phyloP scores from a whole-genome alignment of 208 protist genomes.

The Trypanosoma avium region DNA sequence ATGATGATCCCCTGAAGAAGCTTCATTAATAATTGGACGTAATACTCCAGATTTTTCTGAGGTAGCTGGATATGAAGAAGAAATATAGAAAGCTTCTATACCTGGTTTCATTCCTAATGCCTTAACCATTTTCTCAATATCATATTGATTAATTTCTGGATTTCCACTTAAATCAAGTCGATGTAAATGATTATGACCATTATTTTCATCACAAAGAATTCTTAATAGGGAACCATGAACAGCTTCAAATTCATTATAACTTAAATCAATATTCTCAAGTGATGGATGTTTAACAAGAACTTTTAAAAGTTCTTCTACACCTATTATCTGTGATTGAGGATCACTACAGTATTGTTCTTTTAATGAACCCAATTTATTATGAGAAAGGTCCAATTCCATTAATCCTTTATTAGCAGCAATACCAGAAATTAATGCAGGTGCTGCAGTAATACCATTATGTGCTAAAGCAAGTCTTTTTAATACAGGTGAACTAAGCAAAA shows the following conservation, averaged over 20 bases:
- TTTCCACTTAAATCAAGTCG: conserved; percentile 46
- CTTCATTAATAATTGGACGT: conserved; percentile 17
- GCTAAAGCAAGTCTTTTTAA: conserved; percentile 48
- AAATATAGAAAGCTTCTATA: conserved; percentile 48
- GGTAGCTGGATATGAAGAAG: conserved; percentile 17
- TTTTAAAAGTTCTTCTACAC: conserved; percentile 35
- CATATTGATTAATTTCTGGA: conserved; percentile 30
- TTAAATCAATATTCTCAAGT: conserved; percentile 52
- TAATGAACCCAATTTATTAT: conserved; percentile 71
- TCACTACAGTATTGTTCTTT: conserved; percentile 38
- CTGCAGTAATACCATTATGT: conserved; percentile 59
- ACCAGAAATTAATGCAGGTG: conserved; percentile 30
- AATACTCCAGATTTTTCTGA: background rate
- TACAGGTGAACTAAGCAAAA: conserved; percentile 39
- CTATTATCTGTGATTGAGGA: conserved; percentile 28
- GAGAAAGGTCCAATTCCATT: conserved; percentile 51
- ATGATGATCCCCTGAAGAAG: conserved; percentile 7
- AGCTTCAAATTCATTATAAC: conserved; percentile 70
- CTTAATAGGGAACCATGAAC: conserved; percentile 49
- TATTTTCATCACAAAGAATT: conserved; percentile 14
- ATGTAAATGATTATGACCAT: conserved; percentile 23
- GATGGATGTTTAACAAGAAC: conserved; percentile 36
- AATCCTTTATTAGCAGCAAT: conserved; percentile 36
- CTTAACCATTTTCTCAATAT: conserved; percentile 30
- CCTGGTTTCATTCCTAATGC: conserved; percentile 24